These are phyloP conservation scores for Fomitopsis pinicola DNA, from an alignment of 1,284 basidiomycete species.

Conservation along the genomic window DNA sequence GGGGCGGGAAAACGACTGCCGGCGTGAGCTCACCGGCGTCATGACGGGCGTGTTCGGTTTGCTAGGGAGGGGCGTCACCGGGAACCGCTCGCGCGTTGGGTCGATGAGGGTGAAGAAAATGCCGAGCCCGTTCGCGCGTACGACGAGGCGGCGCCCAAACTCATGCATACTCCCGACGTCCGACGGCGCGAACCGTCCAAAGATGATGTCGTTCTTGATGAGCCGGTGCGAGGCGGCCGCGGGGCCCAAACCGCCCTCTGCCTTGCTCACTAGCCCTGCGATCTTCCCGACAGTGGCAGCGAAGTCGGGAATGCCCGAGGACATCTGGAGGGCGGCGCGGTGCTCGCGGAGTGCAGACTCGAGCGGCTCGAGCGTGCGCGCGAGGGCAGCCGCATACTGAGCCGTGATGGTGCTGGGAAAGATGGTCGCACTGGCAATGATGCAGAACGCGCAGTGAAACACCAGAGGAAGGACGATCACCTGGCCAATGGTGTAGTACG, in stretches of 20 bases:
- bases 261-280: slow-evolving; percentile 34
- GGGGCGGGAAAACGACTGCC: neutral
- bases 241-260: slow-evolving; percentile 53
- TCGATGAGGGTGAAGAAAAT: slow-evolving; percentile 64
- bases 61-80: slow-evolving; percentile 45
- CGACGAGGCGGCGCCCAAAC: slow-evolving; percentile 46
- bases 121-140: slow-evolving; percentile 60
- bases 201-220: slow-evolving; percentile 61
- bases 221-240: slow-evolving; percentile 53
- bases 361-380: slow-evolving; percentile 50
- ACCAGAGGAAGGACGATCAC: slow-evolving; percentile 55
- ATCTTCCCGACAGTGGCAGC: slow-evolving; percentile 31
- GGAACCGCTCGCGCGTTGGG: slow-evolving; percentile 53
- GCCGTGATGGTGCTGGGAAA: slow-evolving; percentile 69
- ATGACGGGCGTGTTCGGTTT: slow-evolving; percentile 33
- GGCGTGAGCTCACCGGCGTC: slow-evolving; percentile 23
- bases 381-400: slow-evolving; percentile 52
- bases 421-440: slow-evolving; percentile 50
- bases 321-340: slow-evolving; percentile 38
- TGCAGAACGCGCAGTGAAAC: slow-evolving; percentile 56
- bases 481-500: slow-evolving; percentile 55
- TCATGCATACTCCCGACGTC: slow-evolving; percentile 57
- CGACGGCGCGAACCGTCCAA: slow-evolving; percentile 55
- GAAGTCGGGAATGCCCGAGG: slow-evolving; percentile 46
- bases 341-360: slow-evolving; percentile 46